A percentile compares a stretch with the other conserved stretches of the same genome.
phyloP scores from a whole-genome alignment of 2,329 filamentous ascomycete genomes.

The Didymella keratinophila region DNA sequence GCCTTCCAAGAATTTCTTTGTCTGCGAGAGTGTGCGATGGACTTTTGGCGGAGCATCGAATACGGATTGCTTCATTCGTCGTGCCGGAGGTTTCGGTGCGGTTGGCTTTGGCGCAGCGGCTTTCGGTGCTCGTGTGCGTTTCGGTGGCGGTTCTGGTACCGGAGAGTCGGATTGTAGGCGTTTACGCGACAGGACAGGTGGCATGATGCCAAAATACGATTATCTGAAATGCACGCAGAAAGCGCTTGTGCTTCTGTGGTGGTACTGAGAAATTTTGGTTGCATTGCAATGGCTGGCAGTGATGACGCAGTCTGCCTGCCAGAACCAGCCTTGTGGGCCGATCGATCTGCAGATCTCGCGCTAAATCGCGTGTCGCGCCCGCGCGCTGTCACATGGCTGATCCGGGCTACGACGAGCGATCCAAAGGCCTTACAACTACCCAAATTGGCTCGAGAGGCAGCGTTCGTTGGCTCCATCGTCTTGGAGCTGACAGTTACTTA shows the following conservation, averaged over 20 bases:
- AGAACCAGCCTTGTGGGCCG: constrained; percentile 30
- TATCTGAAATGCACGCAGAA: background rate
- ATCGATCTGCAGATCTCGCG: constrained; percentile 27
- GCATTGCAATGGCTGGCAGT: constrained; percentile 22
- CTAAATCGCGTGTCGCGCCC: constrained; percentile 27
- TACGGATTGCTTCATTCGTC: constrained; percentile 49
- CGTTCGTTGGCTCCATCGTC: background rate
- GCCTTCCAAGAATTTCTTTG: constrained; percentile 49
- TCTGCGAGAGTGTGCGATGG: constrained; percentile 42
- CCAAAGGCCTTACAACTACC: too few relatives aligned
- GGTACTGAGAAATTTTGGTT: background rate
- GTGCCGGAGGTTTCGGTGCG: constrained; percentile 26
- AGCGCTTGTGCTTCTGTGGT: background rate
- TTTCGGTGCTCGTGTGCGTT: constrained; percentile 33
- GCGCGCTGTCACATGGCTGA: constrained; percentile 27
- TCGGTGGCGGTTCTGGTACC: constrained; percentile 45
- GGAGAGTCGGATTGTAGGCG: constrained; percentile 62
- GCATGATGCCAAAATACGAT: constrained; percentile 59
- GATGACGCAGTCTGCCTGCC: constrained; percentile 36
- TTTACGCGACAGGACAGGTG: constrained; percentile 73
- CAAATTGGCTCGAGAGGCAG: background rate
- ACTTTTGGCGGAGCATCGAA: constrained; percentile 53
- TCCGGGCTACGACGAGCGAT: too few relatives aligned
- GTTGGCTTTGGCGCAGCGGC: constrained; percentile 27
- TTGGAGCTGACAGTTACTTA: background rate